Evolutionary conservation across 176 grass and related monocot genomes (phyloP), one percentile per base, ranked within the genome.

Genomic region (Dactylis glomerata): DNA sequence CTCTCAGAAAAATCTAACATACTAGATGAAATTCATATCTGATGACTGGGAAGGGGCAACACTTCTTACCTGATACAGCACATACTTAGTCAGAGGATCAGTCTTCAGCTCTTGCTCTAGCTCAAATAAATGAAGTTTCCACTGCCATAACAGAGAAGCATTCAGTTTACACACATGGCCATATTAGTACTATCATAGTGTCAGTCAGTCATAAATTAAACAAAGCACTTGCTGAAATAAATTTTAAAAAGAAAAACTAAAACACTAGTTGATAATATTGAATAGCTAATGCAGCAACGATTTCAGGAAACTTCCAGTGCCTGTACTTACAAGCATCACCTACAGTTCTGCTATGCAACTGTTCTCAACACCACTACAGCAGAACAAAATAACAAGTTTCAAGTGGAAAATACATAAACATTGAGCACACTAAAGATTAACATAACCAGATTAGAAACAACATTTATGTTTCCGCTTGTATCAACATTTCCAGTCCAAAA

Each of bases 111-210:
- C 95, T 79, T 98, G 66, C 87, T 98, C 91, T 80, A 95, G 91
- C 73, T 98, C 95, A 87, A 93, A 98, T 51, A 98, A 77, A 98
- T 98, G 92, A 81, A 95, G 90, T 65, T 95, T 98, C 95, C 92
- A 98, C 95, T 98, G 91, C 45, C 14, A 47, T 5, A 47, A 47
- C 2, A 15, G 14, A 47, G 14, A 47, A 47, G 13, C 45, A 15
- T 47, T 47, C 45, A 47, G 45, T 47, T 47, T 15, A 47, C 45
- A 16, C 0, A 47, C 45, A 47, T 47, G 45, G 3, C 14, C 45
- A 47, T 15, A 13, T 47, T 47, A 47, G 45, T 15, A 47, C 9
- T 47, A 47, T 47, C 45, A 16, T 13, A 47, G 13, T 3, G 13
- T 47, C 45, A 47, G 45, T 0, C 45, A 13, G 14, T 15, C 15